Conservation (phyloP, 1,284 basidiomycete genomes). For the Rhodotorula sp. region DNA sequence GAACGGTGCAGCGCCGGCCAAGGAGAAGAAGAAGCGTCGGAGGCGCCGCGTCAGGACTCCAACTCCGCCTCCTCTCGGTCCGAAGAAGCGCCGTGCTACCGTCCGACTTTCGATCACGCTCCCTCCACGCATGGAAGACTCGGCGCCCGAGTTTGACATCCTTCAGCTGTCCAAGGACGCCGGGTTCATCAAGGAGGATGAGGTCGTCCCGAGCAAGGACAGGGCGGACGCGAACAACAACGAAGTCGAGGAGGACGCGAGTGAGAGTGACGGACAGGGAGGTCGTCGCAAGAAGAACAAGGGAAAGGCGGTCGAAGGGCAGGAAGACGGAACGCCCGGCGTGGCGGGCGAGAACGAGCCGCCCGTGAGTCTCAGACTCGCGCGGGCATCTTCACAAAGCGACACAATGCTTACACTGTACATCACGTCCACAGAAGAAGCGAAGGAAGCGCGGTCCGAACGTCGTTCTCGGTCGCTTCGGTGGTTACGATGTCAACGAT, state of each 20-base stretch:
- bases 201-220: constrained; percentile 40
- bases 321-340: constrained; percentile 48
- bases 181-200: constrained; percentile 49
- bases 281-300: constrained; percentile 44
- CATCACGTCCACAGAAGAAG: constrained; percentile 50
- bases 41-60: constrained; percentile 9
- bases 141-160: constrained; percentile 60
- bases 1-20: neutral
- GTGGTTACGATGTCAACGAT: constrained; percentile 78
- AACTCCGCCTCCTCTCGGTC: constrained; percentile 18
- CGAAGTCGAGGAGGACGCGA: constrained; percentile 52
- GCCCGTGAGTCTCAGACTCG: constrained; percentile 14
- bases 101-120: constrained; percentile 63
- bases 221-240: constrained; percentile 55
- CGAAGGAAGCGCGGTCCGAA: constrained; percentile 56
- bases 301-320: constrained; percentile 48
- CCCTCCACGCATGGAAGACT: constrained; percentile 63
- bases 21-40: constrained; percentile 25
- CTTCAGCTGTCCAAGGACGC: constrained; percentile 58
- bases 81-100: constrained; percentile 17
- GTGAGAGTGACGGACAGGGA: constrained; percentile 55
- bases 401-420: no score
- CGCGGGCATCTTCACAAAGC: neutral
- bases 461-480: constrained; percentile 44
- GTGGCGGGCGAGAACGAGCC: constrained; percentile 45